Percentiles rank a stretch among this genome's conserved stretches.
phyloP scores from a whole-genome alignment of 2,329 filamentous ascomycete species.

The Pseudocercospora crystallina region DNA sequence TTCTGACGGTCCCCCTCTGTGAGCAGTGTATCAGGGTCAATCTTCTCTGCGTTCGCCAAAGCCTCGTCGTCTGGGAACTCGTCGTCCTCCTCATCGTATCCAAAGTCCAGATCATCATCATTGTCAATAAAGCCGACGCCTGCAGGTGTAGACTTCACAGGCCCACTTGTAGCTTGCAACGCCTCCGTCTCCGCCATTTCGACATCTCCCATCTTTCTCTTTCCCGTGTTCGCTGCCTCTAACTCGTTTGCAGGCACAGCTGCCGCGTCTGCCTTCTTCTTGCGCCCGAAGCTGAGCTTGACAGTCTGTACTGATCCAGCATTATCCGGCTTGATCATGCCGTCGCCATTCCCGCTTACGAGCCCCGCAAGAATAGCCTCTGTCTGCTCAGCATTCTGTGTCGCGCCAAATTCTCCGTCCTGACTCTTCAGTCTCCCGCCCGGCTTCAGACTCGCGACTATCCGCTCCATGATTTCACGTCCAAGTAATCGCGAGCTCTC shows the following conservation, averaged over 20 bases:
- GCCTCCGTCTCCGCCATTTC: conserved; percentile 34
- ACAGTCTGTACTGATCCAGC: conserved; percentile 34
- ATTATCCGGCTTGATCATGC: conserved; percentile 64
- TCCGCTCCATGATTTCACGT: conserved; percentile 64
- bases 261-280: conserved; percentile 53
- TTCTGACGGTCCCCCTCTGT: conserved; percentile 79
- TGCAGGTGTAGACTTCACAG: conserved; percentile 45
- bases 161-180: conserved; percentile 26
- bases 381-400: conserved; percentile 55
- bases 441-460: conserved; percentile 70
- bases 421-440: conserved; percentile 69
- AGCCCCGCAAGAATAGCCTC: conserved; percentile 85
- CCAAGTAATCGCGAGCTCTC: conserved; percentile 67
- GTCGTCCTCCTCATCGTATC: conserved; percentile 39
- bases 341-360: conserved; percentile 57
- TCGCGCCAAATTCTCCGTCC: conserved; percentile 58
- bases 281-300: conserved; percentile 59
- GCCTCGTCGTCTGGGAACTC: conserved; percentile 38
- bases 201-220: conserved; percentile 36
- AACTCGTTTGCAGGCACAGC: conserved; percentile 37
- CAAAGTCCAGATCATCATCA: conserved; percentile 59
- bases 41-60: conserved; percentile 70
- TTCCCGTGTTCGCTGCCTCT: conserved; percentile 33
- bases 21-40: conserved; percentile 86
- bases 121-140: conserved; percentile 70